Evolutionary conservation across 106 monocot species (phyloP).

Genomic region (Phalaenopsis aphrodite): DNA sequence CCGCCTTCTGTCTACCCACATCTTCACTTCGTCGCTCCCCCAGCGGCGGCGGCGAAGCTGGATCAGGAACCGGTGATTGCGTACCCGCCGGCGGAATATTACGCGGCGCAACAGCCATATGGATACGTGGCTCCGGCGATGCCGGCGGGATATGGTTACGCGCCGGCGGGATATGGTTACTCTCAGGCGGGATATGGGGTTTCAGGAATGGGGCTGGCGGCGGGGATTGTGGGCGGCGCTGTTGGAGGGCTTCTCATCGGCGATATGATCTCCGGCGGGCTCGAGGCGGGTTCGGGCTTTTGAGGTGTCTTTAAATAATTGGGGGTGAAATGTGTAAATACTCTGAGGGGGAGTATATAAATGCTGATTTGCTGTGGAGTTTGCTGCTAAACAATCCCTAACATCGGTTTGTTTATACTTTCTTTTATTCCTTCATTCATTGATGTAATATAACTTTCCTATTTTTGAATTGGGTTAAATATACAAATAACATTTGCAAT

Average conservation of each 20-base stretch:
- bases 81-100: slow-evolving; percentile 9
- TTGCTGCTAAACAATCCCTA: too few relatives aligned
- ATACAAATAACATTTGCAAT: too few relatives aligned
- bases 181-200: slow-evolving; percentile 3
- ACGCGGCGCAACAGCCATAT: too few relatives aligned
- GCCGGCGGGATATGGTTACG: neutral
- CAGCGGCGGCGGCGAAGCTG: neutral
- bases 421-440: too few relatives aligned
- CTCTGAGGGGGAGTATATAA: too few relatives aligned
- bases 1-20: neutral
- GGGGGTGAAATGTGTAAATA: too few relatives aligned
- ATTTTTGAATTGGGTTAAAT: too few relatives aligned
- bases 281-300: too few relatives aligned
- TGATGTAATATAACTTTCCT: too few relatives aligned
- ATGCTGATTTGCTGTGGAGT: too few relatives aligned
- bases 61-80: neutral
- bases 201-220: slow-evolving; percentile 33
- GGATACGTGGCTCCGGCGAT: neutral
- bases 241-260: slow-evolving; percentile 44
- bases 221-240: slow-evolving; percentile 39
- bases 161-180: slow-evolving; percentile 15
- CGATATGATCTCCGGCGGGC: slow-evolving; percentile 30
- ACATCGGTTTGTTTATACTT: too few relatives aligned
- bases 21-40: neutral
- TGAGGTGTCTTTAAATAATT: too few relatives aligned